phyloP scores from a whole-genome alignment of 2,329 filamentous ascomycete genomes.

The Huntiella omanensis region DNA sequence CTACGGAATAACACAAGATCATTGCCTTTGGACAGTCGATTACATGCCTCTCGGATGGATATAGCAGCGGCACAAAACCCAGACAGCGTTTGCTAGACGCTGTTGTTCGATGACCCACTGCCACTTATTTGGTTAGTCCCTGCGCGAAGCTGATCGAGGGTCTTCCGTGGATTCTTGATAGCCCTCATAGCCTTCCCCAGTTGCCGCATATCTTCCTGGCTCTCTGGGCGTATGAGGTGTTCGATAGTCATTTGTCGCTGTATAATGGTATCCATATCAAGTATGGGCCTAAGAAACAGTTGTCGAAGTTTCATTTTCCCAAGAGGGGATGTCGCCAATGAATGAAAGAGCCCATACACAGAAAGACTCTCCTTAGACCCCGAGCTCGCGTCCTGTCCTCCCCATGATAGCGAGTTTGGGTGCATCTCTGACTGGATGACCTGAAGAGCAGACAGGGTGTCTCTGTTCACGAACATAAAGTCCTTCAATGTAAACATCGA shows the following conservation, averaged over 20 bases:
- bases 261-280: conserved; percentile 46
- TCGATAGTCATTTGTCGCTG: conserved; percentile 53
- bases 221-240: conserved; percentile 48
- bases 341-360: conserved; percentile 64
- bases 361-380: conserved; percentile 67
- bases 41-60: conserved; percentile 3
- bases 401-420: conserved; percentile 49
- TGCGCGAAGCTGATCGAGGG: conserved; percentile 54
- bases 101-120: conserved; percentile 36
- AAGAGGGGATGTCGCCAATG: conserved; percentile 58
- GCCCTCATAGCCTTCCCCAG: conserved; percentile 45
- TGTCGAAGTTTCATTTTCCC: conserved; percentile 58
- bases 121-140: conserved; percentile 43
- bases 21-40: background rate
- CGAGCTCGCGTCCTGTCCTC: conserved; percentile 19
- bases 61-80: conserved; percentile 8
- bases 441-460: conserved; percentile 67
- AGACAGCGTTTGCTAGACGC: conserved; percentile 39
- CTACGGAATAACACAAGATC: conserved; percentile 1
- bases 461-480: conserved; percentile 60
- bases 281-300: conserved; percentile 61
- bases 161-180: conserved; percentile 56
- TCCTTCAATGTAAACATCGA: conserved; percentile 54
- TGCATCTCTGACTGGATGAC: conserved; percentile 70
- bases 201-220: conserved; percentile 33